Conservation (phyloP, 495 filamentous ascomycete species). For the Cercophora samala region DNA sequence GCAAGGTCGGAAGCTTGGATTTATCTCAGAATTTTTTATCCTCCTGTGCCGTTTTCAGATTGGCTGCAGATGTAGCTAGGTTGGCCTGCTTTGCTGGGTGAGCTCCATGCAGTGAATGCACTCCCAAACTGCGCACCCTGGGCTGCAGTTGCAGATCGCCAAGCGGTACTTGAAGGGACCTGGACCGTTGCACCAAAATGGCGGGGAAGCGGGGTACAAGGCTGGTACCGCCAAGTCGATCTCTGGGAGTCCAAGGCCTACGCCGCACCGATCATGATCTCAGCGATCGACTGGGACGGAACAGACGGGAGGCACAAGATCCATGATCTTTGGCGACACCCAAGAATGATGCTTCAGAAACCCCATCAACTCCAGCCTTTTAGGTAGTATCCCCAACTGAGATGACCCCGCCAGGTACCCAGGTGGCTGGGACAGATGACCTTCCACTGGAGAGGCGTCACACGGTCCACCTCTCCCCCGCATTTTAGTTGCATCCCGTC, state of each 20-base stretch:
- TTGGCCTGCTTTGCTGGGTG: background rate
- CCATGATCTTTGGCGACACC: background rate
- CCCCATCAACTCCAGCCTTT: background rate
- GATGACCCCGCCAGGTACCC: background rate
- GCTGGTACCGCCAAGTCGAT: slow-evolving; percentile 8
- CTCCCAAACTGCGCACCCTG: background rate
- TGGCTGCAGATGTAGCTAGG: background rate
- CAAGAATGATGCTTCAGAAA: background rate
- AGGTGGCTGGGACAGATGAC: slow-evolving; percentile 8
- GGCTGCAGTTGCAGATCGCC: slow-evolving; percentile 7
- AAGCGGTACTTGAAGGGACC: background rate
- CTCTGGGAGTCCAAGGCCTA: background rate
- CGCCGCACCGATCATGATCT: slow-evolving; percentile 4
- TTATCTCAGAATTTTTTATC: background rate
- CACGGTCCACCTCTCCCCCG: slow-evolving; percentile 3
- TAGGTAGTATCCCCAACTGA: background rate
- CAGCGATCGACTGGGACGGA: slow-evolving; percentile 4
- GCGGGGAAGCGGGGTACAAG: background rate
- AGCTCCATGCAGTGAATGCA: background rate
- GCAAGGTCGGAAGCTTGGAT: background rate
- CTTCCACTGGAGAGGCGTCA: background rate
- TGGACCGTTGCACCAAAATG: background rate
- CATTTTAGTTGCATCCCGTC: slow-evolving; percentile 3
- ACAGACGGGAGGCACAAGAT: background rate
- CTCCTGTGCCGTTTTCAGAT: slow-evolving; percentile 9